Evolutionary conservation across 345 rosid species (phyloP), one percentile per base, ranked within the genome.

Genomic region (Erysimum cheiranthoides): DNA sequence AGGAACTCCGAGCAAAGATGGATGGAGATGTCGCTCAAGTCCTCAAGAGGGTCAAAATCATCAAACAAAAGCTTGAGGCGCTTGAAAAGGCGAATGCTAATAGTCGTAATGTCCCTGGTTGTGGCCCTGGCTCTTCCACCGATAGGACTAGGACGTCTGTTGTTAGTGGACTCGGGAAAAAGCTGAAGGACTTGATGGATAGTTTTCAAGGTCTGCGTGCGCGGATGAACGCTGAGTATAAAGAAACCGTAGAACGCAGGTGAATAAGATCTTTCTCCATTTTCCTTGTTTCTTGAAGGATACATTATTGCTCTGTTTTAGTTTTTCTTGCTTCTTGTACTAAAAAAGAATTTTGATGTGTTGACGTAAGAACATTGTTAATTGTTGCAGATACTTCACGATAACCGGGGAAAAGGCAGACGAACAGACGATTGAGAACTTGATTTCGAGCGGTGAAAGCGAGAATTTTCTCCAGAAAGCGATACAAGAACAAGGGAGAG

Each of bases 381-480:
- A 47, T 4, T 14, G 5, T 18, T 50, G 61, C 7, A 75, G 97
- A 73, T 91, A 91, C 35, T 90, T 89, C 28, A 91, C 94, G 0
- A 84, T 91, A 46, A 93, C 94, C 0, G 94, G 97, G 25, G 81
- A 91, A 79, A 79, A 76, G 56, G 82, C 97, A 0, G n/a, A n/a
- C n/a, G n/a, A n/a, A n/a, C n/a, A n/a, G n/a, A n/a, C n/a, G n/a
- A n/a, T n/a, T n/a, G n/a, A n/a, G n/a, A n/a, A n/a, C n/a, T n/a
- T n/a, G n/a, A n/a, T n/a, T n/a, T n/a, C n/a, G n/a, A n/a, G n/a
- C n/a, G n/a, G n/a, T n/a, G n/a, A n/a, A n/a, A n/a, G n/a, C n/a
- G n/a, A n/a, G n/a, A n/a, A n/a, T n/a, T 85, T 93, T 63, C 81
- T 93, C 38, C 94, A 91, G 30, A 91, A 85, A 82, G 98, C 97